Evolutionary conservation across 176 grass and related monocot species (phyloP).

Genomic region (Triticum monococcum): DNA sequence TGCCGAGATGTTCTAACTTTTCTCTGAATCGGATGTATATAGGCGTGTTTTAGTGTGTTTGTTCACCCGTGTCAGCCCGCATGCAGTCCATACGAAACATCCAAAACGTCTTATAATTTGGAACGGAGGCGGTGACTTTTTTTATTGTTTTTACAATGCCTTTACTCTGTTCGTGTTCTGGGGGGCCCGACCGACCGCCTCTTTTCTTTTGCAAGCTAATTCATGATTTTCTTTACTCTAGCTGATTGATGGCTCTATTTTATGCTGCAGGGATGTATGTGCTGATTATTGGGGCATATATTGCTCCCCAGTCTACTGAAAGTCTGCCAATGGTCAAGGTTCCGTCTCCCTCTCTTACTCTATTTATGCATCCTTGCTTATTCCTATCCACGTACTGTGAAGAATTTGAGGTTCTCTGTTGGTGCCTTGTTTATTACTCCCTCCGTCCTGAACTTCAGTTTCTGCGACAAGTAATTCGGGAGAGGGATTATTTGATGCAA

Average conservation of each 20-base stretch:
- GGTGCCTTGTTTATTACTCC: background rate
- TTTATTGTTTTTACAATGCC: too few species aligned
- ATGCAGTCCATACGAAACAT: too few species aligned
- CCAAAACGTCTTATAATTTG: too few species aligned
- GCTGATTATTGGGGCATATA: slow-evolving; percentile 65
- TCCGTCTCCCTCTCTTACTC: background rate
- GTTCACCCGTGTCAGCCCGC: too few species aligned
- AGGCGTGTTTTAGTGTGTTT: too few species aligned
- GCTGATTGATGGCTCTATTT: slow-evolving; percentile 6
- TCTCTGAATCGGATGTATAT: too few species aligned
- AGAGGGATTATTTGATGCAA: background rate
- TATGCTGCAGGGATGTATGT: slow-evolving; percentile 72
- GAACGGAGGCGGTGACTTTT: too few species aligned
- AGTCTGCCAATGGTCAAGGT: slow-evolving; percentile 56
- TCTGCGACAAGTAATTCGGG: too few species aligned
- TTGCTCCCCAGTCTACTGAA: slow-evolving; percentile 7
- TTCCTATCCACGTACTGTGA: background rate
- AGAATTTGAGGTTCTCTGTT: background rate
- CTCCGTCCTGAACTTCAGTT: too few species aligned
- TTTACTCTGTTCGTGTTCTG: background rate
- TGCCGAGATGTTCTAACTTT: too few species aligned
- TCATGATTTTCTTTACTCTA: slow-evolving; percentile 5
- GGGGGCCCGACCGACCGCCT: background rate
- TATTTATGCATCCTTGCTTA: background rate
- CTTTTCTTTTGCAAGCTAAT: background rate